Evolutionary conservation across 345 rosid genomes (phyloP).

Genomic region (Gossypium sturtianum): DNA sequence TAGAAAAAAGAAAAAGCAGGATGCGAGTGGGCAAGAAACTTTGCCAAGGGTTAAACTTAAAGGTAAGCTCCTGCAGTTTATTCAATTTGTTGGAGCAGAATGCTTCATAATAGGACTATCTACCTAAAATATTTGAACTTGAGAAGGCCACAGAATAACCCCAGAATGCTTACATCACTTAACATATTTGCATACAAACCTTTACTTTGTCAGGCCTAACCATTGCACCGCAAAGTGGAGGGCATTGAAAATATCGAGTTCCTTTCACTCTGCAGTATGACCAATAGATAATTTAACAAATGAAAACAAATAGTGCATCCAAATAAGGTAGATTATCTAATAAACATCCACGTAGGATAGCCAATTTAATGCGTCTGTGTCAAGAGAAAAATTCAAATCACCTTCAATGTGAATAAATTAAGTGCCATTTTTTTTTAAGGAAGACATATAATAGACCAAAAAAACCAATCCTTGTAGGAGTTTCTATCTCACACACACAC

Average conservation of each 20-base stretch:
- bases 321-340: not conserved
- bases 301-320: not conserved
- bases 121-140: not conserved
- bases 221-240: slow-evolving; percentile 71
- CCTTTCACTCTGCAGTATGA: slow-evolving; percentile 68
- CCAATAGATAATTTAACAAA: not conserved
- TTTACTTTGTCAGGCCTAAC: slow-evolving; percentile 91
- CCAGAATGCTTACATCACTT: not conserved
- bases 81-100: not conserved
- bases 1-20: not conserved
- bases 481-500: not conserved
- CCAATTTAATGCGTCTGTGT: not conserved
- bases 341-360: not conserved
- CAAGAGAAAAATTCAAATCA: not conserved
- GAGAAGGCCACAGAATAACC: not conserved
- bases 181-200: slow-evolving; percentile 35
- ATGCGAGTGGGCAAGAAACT: not conserved
- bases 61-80: not conserved
- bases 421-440: not conserved
- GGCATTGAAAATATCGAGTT: slow-evolving; percentile 63
- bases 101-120: not conserved
- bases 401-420: not conserved
- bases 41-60: not conserved
- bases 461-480: not conserved
- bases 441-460: not conserved